Conservation (phyloP, 495 filamentous ascomycete species). For the Podospora australis region DNA sequence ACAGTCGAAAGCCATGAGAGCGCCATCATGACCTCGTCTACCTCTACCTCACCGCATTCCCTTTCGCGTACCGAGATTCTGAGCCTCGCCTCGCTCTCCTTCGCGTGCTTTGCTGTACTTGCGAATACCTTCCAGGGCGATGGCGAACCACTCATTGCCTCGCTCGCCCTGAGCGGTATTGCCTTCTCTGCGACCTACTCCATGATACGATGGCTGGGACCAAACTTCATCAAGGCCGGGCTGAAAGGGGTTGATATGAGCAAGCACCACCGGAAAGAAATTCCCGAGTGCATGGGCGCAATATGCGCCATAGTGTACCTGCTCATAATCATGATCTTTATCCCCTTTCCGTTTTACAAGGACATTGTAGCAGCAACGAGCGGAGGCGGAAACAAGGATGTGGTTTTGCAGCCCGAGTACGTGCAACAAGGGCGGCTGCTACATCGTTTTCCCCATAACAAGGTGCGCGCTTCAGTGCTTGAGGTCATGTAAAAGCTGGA, state of each 20-base stretch:
- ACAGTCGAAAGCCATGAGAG: not conserved
- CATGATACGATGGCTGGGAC: conserved; percentile 90
- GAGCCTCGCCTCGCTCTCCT: conserved; percentile 60
- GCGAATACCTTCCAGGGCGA: conserved; percentile 73
- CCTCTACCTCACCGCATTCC: conserved; percentile 11
- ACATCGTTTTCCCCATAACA: conserved; percentile 89
- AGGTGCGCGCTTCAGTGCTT: conserved; percentile 50
- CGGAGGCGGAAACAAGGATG: conserved; percentile 85
- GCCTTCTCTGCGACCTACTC: conserved; percentile 74
- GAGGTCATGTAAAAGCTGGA: no score
- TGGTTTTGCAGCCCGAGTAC: conserved; percentile 58
- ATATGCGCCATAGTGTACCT: conserved; percentile 91
- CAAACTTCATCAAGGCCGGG: conserved; percentile 80
- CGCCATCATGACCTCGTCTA: conserved; percentile 5
- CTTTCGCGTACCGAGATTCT: conserved; percentile 65
- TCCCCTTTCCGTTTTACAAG: conserved; percentile 96
- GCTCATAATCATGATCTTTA: conserved; percentile 77
- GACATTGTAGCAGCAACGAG: conserved; percentile 95
- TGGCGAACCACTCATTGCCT: conserved; percentile 83
- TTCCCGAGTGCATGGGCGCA: conserved; percentile 97
- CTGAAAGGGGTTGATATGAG: conserved; percentile 87
- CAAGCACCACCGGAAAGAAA: conserved; percentile 61
- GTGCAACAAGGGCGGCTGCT: conserved; percentile 73
- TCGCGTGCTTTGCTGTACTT: conserved; percentile 66
- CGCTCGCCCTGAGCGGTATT: conserved; percentile 76